These are phyloP conservation scores for Kodamaea sagamina DNA, from an alignment of 805 yeast genomes.

Conservation along the genomic window DNA sequence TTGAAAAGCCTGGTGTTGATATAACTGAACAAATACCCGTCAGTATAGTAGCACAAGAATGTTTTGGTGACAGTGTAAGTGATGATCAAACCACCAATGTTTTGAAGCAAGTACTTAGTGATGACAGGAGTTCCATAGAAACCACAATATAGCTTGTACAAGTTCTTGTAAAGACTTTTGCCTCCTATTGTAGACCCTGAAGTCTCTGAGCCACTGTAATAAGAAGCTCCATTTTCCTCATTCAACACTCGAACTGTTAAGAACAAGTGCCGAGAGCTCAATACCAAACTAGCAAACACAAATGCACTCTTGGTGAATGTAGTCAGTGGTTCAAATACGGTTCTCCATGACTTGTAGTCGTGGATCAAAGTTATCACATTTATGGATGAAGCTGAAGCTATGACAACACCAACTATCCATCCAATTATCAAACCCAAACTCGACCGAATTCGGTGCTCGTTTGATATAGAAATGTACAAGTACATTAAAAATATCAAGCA, in stretches of 20 bases:
- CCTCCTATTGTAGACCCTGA: neutral
- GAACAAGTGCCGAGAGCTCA: conserved; percentile 34
- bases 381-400: conserved; percentile 31
- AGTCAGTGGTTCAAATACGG: conserved; percentile 30
- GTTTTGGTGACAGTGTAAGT: conserved; percentile 11
- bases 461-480: conserved; percentile 33
- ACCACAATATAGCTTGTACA: conserved; percentile 34
- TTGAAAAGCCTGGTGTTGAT: conserved; percentile 20
- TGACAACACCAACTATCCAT: conserved; percentile 32
- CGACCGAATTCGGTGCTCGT: conserved; percentile 37
- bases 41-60: conserved; percentile 15
- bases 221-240: conserved; percentile 4
- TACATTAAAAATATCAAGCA: conserved; percentile 20
- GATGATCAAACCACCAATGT: conserved; percentile 19
- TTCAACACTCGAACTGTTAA: conserved; percentile 18
- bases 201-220: no score
- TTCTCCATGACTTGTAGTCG: conserved; percentile 26
- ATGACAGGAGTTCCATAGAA: conserved; percentile 29
- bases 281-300: conserved; percentile 26
- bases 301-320: conserved; percentile 24
- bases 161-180: conserved; percentile 18
- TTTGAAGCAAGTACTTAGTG: conserved; percentile 23
- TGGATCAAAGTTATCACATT: conserved; percentile 22
- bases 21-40: conserved; percentile 17
- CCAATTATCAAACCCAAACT: conserved; percentile 38